A percentile compares a stretch with the other conserved stretches of the same genome.
phyloP scores from a whole-genome alignment of 192 early-diverging fungal species.

The Podila minutissima region DNA sequence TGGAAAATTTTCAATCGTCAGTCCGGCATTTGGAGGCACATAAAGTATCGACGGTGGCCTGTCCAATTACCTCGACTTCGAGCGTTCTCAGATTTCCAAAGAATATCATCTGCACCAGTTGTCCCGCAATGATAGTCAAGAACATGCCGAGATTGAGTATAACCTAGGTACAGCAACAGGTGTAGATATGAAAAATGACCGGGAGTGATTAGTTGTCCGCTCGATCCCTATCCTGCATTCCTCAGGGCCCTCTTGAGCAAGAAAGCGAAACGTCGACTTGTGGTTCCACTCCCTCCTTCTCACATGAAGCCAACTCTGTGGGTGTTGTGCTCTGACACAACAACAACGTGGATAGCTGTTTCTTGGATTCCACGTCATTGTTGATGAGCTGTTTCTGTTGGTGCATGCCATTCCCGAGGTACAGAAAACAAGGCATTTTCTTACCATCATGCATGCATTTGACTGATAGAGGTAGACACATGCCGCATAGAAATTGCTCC shows the following conservation, averaged over 20 bases:
- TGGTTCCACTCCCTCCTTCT: too few species aligned
- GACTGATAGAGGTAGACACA: slow-evolving; percentile 92
- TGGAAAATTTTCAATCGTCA: slow-evolving; percentile 3
- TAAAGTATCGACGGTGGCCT: background rate
- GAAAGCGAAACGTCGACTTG: too few species aligned
- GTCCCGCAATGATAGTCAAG: slow-evolving; percentile 82
- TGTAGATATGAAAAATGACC: background rate
- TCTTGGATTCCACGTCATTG: too few species aligned
- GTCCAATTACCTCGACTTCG: slow-evolving; percentile 84
- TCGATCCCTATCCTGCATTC: background rate
- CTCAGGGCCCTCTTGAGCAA: background rate
- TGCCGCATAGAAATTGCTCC: slow-evolving; percentile 89
- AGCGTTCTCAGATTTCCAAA: slow-evolving; percentile 92
- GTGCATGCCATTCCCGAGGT: too few species aligned
- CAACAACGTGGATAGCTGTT: too few species aligned
- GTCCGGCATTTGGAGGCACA: too few species aligned
- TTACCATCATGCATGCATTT: slow-evolving; percentile 87
- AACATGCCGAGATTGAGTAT: slow-evolving; percentile 85
- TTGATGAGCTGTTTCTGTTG: too few species aligned
- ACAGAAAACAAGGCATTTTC: too few species aligned
- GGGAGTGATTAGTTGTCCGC: background rate
- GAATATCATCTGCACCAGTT: slow-evolving; percentile 80
- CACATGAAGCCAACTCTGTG: too few species aligned
- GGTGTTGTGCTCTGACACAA: too few species aligned
- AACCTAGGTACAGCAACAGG: slow-evolving; percentile 54